Base-by-base conservation (phyloP, 1,284 basidiomycete species). In the Taiwanofungus camphoratus region DNA sequence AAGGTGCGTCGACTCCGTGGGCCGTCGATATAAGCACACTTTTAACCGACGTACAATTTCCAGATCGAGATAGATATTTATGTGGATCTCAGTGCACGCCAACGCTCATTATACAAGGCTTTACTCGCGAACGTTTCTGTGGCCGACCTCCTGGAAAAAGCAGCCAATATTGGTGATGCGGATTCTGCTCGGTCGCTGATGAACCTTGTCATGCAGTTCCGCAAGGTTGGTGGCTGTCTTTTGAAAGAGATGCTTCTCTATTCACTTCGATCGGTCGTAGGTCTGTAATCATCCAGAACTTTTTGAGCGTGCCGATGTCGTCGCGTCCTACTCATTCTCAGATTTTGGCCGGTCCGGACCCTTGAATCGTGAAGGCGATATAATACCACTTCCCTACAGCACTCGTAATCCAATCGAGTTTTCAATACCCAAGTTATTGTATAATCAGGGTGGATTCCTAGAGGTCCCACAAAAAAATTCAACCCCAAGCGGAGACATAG, bases 161-260 rank as follows among this genome's bases (percentile, higher is more conserved):
- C 95, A 11, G 84, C 88, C 16, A 90, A 88, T 52, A 78, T 91
- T 45, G 82, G 88, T 23, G 92, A 98, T 57, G 89, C 83, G 21
- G 91, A 92, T 53, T 91, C 89, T 30, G 88, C 92, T 38, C 82
- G 91, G 48, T 92, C 92, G 18, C 71, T 99, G 45, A 98, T 99
- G 95, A 99, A 99, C 67, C 76, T 99, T 50, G 95, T 99, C 52
- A 99, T 99, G 96, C 96, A 99, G 66, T 99, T 99, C 76, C 86
- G 96, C 54, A 99, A 99, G 74, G 89, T 86, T 38, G 31, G 62
- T 53, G 23, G 15, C 29, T 44, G 24, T 33, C 21, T 33, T 30
- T 15, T 44, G 32, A 18, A 21, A 23, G 30, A 18, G 35, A 16
- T 9, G 13, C 29, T 32, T 41, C 56, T 21, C 11, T 18, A 38